Percentiles rank a stretch among this genome's conserved stretches.
Evolutionary conservation across 1,139 yeast species (phyloP).

Genomic region (Kodamaea arcana): DNA sequence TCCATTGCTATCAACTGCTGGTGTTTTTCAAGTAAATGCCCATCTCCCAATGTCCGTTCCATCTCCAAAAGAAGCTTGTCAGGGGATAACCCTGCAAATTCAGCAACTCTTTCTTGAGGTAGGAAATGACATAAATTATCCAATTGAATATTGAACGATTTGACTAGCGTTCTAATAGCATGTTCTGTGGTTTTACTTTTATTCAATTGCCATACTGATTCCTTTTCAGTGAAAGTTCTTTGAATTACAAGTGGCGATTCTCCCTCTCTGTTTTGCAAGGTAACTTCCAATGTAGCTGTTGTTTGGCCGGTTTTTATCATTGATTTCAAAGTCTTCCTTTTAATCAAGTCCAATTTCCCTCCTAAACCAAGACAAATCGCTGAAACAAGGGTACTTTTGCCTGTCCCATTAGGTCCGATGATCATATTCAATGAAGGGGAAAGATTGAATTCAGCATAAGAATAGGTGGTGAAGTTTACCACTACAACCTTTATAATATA

Average conservation of each 20-base stretch:
- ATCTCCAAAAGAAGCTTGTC: constrained; percentile 73
- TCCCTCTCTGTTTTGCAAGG: constrained; percentile 46
- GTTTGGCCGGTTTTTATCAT: constrained; percentile 75
- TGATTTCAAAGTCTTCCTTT: constrained; percentile 69
- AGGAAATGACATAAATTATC: constrained; percentile 91
- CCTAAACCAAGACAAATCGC: constrained; percentile 90
- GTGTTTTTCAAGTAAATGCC: constrained; percentile 55
- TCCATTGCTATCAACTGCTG: constrained; percentile 54
- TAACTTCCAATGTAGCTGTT: constrained; percentile 56
- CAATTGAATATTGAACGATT: constrained; percentile 67
- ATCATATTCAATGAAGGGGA: constrained; percentile 89
- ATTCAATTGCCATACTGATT: constrained; percentile 62
- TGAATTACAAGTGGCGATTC: constrained; percentile 31
- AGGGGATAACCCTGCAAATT: constrained; percentile 80
- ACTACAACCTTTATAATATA: constrained; percentile 64
- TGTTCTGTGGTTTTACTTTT: constrained; percentile 38
- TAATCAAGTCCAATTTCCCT: constrained; percentile 74
- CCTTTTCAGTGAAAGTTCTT: constrained; percentile 36
- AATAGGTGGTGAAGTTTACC: constrained; percentile 78
- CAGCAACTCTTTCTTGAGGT: constrained; percentile 94
- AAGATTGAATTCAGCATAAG: constrained; percentile 68
- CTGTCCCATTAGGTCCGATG: constrained; percentile 96
- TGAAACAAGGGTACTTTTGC: constrained; percentile 90
- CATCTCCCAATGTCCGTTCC: constrained; percentile 73
- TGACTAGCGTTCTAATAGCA: constrained; percentile 44